Evolutionary conservation across 805 yeast species (phyloP).

Genomic region (Cyberlindnera saturnus): DNA sequence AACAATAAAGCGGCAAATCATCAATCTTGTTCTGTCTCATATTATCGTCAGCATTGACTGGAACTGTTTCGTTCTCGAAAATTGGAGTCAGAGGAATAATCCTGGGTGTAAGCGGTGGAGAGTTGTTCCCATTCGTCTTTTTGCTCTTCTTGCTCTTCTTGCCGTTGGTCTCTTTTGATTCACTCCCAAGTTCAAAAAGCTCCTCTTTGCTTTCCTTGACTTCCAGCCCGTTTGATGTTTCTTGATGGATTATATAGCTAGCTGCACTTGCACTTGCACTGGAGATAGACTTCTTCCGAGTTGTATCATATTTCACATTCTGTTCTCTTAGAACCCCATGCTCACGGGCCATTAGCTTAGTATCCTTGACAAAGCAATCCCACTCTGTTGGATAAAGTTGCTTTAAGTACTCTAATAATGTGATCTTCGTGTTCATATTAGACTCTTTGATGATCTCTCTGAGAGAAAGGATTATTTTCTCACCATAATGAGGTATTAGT

Average conservation of each 20-base stretch:
- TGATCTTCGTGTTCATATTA: constrained; percentile 60
- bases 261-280: not conserved
- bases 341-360: constrained; percentile 57
- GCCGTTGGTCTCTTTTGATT: too few relatives aligned
- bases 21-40: constrained; percentile 38
- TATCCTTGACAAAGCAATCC: constrained; percentile 73
- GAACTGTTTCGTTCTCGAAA: constrained; percentile 28
- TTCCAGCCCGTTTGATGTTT: not conserved
- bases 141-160: too few relatives aligned
- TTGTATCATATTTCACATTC: constrained; percentile 19
- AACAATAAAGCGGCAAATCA: constrained; percentile 63
- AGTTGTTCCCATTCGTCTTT: too few relatives aligned
- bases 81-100: constrained; percentile 4
- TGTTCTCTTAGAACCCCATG: constrained; percentile 31
- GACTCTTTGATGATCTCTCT: constrained; percentile 72
- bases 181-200: not conserved
- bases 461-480: constrained; percentile 68
- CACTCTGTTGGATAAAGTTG: constrained; percentile 70
- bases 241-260: too few relatives aligned
- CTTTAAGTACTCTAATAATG: constrained; percentile 76
- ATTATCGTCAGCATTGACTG: constrained; percentile 25
- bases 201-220: not conserved
- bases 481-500: constrained; percentile 81
- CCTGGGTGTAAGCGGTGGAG: constrained; percentile 4
- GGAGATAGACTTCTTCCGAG: constrained; percentile 6